Percentiles rank a stretch among this genome's conserved stretches.
phyloP scores from a whole-genome alignment of 2,329 filamentous ascomycete genomes.

The Microdochium paspali region DNA sequence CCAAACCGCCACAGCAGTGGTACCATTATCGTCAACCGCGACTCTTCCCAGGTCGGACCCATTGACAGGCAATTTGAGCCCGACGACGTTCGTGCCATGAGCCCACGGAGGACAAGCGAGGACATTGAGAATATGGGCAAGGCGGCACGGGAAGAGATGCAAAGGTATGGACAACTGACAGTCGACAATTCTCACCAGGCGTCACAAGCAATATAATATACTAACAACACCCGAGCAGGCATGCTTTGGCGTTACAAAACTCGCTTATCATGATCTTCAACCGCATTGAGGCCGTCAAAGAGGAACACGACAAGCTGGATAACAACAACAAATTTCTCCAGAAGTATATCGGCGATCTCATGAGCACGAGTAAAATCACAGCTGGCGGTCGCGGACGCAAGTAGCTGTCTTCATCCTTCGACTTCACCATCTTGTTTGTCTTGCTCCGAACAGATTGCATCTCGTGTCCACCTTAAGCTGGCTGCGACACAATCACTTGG shows the following conservation, averaged over 20 bases:
- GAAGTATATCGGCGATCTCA: constrained; percentile 95
- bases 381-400: constrained; percentile 46
- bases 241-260: constrained; percentile 81
- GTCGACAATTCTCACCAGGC: no score
- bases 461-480: no score
- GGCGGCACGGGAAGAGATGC: constrained; percentile 62
- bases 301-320: constrained; percentile 93
- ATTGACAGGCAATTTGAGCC: constrained; percentile 70
- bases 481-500: not conserved
- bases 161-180: constrained; percentile 42
- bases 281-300: constrained; percentile 86
- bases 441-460: no score
- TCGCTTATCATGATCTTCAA: constrained; percentile 85
- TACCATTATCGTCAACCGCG: constrained; percentile 72
- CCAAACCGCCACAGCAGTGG: constrained; percentile 70
- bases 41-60: constrained; percentile 64
- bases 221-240: constrained; percentile 41
- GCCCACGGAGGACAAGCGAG: constrained; percentile 79
- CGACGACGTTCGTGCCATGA: constrained; percentile 90
- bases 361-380: constrained; percentile 73
- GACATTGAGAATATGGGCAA: constrained; percentile 82
- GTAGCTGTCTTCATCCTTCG: constrained; percentile 27
- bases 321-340: constrained; percentile 95
- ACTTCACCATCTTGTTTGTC: not conserved
- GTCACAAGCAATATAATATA: no score